A percentile compares a stretch with the other conserved stretches of the same genome.
phyloP scores from a whole-genome alignment of 2,329 filamentous ascomycete genomes.

The Neonectria punicea region DNA sequence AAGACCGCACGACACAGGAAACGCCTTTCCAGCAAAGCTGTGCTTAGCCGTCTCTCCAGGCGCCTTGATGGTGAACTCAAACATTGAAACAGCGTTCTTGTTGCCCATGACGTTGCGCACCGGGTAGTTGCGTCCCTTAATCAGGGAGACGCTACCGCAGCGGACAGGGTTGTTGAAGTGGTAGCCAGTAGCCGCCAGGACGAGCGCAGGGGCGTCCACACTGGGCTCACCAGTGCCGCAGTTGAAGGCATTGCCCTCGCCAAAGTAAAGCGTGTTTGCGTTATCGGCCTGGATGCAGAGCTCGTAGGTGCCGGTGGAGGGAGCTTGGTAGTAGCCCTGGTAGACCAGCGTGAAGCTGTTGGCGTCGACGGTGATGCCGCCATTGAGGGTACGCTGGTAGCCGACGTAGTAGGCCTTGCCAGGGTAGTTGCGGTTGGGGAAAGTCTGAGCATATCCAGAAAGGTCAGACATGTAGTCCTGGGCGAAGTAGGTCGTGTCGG shows the following conservation, averaged over 20 bases:
- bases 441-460: not conserved
- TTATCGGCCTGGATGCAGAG: constrained; percentile 38
- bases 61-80: constrained; percentile 14
- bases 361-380: constrained; percentile 34
- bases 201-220: constrained; percentile 19
- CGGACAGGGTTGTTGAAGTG: constrained; percentile 29
- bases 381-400: constrained; percentile 22
- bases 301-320: constrained; percentile 28
- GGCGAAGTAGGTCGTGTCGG: constrained; percentile 30
- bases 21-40: constrained; percentile 2
- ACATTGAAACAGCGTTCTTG: constrained; percentile 18
- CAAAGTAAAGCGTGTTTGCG: constrained; percentile 37
- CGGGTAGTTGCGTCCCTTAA: constrained; percentile 31
- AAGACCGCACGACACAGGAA: constrained; percentile 2
- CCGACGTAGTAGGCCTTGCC: constrained; percentile 23
- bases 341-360: constrained; percentile 42
- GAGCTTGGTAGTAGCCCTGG: constrained; percentile 30
- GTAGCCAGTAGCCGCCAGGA: constrained; percentile 26
- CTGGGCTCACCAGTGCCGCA: constrained; percentile 22
- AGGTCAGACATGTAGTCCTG: constrained; percentile 23
- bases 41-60: constrained; percentile 3
- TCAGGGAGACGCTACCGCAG: constrained; percentile 28
- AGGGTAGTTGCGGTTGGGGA: constrained; percentile 6
- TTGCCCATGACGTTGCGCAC: constrained; percentile 37
- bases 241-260: constrained; percentile 33